Evolutionary conservation across 140 eudicot genomes (phyloP).

Genomic region (Flaveria floridana): DNA sequence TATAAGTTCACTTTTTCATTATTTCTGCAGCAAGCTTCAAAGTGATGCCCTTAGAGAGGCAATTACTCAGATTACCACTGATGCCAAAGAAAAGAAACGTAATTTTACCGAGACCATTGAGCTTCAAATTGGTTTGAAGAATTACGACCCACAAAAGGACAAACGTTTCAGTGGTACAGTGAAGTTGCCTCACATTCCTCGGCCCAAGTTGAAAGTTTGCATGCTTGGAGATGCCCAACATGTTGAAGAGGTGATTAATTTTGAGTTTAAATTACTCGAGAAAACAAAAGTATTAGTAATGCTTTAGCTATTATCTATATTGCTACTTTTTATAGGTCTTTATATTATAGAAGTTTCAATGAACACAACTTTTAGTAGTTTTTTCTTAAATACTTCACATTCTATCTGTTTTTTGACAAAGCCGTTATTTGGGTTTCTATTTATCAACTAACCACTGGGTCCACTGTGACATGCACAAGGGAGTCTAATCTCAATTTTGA

Average conservation of each 20-base stretch:
- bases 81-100: slow-evolving; percentile 52
- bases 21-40: slow-evolving; percentile 50
- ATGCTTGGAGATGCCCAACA: slow-evolving; percentile 89
- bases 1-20: background rate
- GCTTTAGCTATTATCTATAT: background rate
- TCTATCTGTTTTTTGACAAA: background rate
- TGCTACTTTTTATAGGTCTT: background rate
- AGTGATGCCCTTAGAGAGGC: slow-evolving; percentile 69
- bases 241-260: slow-evolving; percentile 56
- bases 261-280: background rate
- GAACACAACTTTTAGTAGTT: background rate
- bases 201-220: slow-evolving; percentile 75
- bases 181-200: slow-evolving; percentile 70
- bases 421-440: background rate
- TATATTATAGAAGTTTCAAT: background rate
- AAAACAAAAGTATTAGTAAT: background rate
- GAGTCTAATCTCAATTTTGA: background rate
- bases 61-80: slow-evolving; percentile 42
- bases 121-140: slow-evolving; percentile 73
- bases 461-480: background rate
- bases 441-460: background rate
- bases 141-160: slow-evolving; percentile 75
- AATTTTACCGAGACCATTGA: slow-evolving; percentile 66
- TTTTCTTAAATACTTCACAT: background rate
- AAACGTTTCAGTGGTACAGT: slow-evolving; percentile 83